These are phyloP conservation scores for Apiospora pterosperma DNA, from an alignment of 2,329 filamentous ascomycete genomes.

Conservation along the genomic window DNA sequence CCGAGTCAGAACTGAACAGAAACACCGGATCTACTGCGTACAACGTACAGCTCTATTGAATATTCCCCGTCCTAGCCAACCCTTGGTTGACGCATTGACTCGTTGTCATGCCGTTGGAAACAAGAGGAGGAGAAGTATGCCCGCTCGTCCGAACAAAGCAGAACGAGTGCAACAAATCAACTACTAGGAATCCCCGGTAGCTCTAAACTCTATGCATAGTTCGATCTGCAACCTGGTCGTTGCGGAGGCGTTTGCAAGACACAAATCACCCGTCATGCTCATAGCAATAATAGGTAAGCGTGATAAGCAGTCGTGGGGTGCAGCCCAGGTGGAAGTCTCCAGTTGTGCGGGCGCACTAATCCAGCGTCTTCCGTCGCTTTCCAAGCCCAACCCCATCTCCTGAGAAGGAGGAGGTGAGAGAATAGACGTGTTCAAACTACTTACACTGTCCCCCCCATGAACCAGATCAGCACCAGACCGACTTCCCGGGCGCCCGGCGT, in stretches of 20 bases:
- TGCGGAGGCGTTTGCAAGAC: no score
- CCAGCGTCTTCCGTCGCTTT: background rate
- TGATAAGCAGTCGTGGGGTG: background rate
- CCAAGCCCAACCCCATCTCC: background rate
- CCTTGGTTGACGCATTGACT: no score
- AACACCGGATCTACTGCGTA: no score
- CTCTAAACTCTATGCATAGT: background rate
- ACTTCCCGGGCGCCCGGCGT: background rate
- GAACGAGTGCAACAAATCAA: background rate
- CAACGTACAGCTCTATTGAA: no score
- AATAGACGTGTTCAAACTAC: background rate
- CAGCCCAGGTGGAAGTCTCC: background rate
- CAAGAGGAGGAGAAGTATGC: no score
- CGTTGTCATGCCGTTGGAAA: no score
- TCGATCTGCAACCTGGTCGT: background rate
- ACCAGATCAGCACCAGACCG: background rate
- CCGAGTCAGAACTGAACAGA: no score
- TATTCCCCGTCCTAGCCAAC: no score
- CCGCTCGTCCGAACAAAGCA: background rate
- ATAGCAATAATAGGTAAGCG: background rate
- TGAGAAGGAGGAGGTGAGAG: background rate
- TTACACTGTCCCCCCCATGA: no score
- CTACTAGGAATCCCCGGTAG: background rate
- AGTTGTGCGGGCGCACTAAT: background rate
- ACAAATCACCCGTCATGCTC: no score